phyloP scores from a whole-genome alignment of 2,329 filamentous ascomycete species.

The Fusarium longipes region DNA sequence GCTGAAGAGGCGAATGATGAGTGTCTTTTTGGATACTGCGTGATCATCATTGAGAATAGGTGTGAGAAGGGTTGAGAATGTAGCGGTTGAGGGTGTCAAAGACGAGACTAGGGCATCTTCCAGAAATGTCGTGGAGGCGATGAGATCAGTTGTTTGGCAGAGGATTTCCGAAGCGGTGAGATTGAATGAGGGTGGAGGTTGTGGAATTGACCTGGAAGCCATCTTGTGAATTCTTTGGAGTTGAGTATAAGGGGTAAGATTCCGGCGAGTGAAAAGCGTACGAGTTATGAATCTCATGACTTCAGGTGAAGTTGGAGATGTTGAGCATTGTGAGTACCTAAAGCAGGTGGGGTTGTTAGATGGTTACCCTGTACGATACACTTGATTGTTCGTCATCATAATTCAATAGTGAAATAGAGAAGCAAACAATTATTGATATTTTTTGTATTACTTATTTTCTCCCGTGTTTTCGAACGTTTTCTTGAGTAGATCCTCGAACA shows the following conservation, averaged over 20 bases:
- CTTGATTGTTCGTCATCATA: not conserved
- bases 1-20: constrained; percentile 41
- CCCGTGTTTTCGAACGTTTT: too few species aligned
- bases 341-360: constrained; percentile 17
- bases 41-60: constrained; percentile 44
- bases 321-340: not conserved
- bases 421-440: too few species aligned
- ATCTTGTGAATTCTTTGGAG: not conserved
- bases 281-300: not conserved
- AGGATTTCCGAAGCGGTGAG: constrained; percentile 28
- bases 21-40: constrained; percentile 18
- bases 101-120: constrained; percentile 37
- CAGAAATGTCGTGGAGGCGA: constrained; percentile 29
- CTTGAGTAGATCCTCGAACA: too few species aligned
- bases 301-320: constrained; percentile 14
- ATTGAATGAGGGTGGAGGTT: constrained; percentile 39
- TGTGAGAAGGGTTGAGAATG: constrained; percentile 34
- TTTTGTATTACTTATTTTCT: too few species aligned
- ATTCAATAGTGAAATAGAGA: not conserved
- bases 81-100: constrained; percentile 36
- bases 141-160: constrained; percentile 51
- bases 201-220: constrained; percentile 33
- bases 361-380: constrained; percentile 1
- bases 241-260: not conserved
- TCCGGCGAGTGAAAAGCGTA: not conserved